Conservation (phyloP, 768 basidiomycete genomes). For the Kondoa malvinella region DNA sequence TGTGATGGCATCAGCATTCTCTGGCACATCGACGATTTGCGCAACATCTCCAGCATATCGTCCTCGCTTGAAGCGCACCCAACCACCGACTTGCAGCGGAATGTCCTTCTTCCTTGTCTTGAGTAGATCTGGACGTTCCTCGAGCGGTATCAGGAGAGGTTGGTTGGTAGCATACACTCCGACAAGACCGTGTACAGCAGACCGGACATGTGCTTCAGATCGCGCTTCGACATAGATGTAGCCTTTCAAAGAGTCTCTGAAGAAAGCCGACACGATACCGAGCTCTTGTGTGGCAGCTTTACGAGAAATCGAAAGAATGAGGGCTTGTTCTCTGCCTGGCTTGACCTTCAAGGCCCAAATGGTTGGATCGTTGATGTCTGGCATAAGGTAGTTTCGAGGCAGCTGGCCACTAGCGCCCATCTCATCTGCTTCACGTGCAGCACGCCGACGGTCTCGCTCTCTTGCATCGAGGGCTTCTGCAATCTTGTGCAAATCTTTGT, state of each 20-base stretch:
- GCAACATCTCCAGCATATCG: conserved; percentile 90
- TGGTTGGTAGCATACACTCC: conserved; percentile 52
- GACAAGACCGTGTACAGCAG: conserved; percentile 75
- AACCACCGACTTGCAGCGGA: conserved; percentile 65
- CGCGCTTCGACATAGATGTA: conserved; percentile 95
- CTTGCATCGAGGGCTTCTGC: conserved; percentile 40
- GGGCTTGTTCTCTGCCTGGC: conserved; percentile 81
- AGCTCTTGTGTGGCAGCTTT: conserved; percentile 66
- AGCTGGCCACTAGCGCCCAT: conserved; percentile 41
- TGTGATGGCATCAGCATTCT: conserved; percentile 81
- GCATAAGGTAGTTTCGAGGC: conserved; percentile 86
- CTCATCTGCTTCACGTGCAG: conserved; percentile 28
- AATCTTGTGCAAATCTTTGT: conserved; percentile 59
- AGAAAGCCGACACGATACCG: conserved; percentile 81
- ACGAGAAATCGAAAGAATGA: conserved; percentile 85
- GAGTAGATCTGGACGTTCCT: conserved; percentile 91
- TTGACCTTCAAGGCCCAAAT: conserved; percentile 91
- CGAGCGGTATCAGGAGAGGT: conserved; percentile 65
- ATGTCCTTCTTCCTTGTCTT: conserved; percentile 89
- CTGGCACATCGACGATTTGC: conserved; percentile 81
- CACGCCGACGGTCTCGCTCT: conserved; percentile 28
- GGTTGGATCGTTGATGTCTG: conserved; percentile 84
- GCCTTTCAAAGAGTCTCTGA: conserved; percentile 82
- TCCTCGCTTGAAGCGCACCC: conserved; percentile 88
- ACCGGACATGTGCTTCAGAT: conserved; percentile 63